Evolutionary conservation across 2,329 filamentous ascomycete species (phyloP).

Genomic region (Fusarium clavum): DNA sequence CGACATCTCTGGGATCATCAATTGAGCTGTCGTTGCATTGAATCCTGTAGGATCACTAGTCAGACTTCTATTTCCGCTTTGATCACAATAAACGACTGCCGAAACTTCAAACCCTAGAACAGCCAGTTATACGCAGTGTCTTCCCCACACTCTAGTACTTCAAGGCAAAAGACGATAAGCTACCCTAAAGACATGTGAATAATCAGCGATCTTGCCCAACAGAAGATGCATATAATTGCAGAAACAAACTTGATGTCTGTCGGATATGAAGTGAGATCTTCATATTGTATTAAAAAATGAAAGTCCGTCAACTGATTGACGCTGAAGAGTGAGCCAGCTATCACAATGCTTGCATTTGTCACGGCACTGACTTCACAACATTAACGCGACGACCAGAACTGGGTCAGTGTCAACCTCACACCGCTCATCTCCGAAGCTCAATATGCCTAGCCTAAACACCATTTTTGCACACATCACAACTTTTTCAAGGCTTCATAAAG

Average conservation of each 20-base stretch:
- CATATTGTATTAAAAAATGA: neutral
- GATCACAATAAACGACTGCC: neutral
- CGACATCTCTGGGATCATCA: neutral
- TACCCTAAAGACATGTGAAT: neutral
- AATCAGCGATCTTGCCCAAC: neutral
- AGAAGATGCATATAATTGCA: neutral
- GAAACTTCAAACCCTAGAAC: neutral
- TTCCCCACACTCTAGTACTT: neutral
- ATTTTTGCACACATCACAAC: rapidly evolving
- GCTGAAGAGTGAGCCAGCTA: no score
- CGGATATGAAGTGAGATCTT: rapidly evolving
- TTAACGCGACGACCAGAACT: no score
- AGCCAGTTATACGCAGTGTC: neutral
- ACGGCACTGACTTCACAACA: rapidly evolving
- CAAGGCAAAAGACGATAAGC: neutral
- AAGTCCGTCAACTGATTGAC: neutral
- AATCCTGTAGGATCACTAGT: neutral
- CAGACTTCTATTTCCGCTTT: neutral
- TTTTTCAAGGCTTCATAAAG: neutral
- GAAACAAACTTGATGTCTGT: neutral
- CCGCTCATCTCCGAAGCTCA: no score
- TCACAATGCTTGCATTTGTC: rapidly evolving
- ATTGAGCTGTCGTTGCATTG: neutral
- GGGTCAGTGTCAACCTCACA: no score
- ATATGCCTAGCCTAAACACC: rapidly evolving